Evolutionary conservation across 23 red algal species (phyloP).

Genomic region (Rhodosorus marinus): DNA sequence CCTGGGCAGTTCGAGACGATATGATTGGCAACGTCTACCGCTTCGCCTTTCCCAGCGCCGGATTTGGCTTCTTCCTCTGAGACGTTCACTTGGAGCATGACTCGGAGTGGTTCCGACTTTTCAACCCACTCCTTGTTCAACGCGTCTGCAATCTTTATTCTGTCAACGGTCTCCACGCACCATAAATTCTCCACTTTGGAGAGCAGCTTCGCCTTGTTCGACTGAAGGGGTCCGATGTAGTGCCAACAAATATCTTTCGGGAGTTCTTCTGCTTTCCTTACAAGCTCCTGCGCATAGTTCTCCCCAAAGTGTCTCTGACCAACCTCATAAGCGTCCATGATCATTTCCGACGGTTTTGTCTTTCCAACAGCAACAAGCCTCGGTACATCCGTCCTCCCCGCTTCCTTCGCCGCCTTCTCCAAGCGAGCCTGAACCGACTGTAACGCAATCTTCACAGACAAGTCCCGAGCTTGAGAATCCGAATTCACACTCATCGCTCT

Average conservation of each 20-base stretch:
- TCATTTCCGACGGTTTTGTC: constrained; percentile 31
- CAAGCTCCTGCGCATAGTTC: constrained; percentile 95
- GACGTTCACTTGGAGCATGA: constrained; percentile 92
- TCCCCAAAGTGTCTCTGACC: constrained; percentile 83
- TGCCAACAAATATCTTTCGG: constrained; percentile 54
- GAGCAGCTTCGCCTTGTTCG: constrained; percentile 71
- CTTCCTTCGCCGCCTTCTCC: too few species aligned
- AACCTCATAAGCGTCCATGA: constrained; percentile 43
- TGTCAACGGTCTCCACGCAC: constrained; percentile 74
- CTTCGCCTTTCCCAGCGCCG: constrained; percentile 31
- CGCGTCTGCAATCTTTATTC: constrained; percentile 46
- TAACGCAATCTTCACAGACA: too few species aligned
- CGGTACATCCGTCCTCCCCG: background rate
- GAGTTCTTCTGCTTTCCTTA: constrained; percentile 33
- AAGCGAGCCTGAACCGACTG: too few species aligned
- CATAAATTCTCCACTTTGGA: constrained; percentile 30
- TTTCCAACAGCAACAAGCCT: constrained; percentile 79
- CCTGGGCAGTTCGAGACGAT: constrained; percentile 27
- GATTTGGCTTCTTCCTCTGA: constrained; percentile 69
- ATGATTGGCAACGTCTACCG: constrained; percentile 23
- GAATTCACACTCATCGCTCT: too few species aligned
- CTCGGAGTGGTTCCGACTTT: constrained; percentile 17
- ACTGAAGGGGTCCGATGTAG: constrained; percentile 80
- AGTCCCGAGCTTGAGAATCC: too few species aligned
- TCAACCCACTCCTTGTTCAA: constrained; percentile 28